Base-by-base conservation (phyloP, 495 filamentous ascomycete genomes). In the Lentithecium fluviatile region DNA sequence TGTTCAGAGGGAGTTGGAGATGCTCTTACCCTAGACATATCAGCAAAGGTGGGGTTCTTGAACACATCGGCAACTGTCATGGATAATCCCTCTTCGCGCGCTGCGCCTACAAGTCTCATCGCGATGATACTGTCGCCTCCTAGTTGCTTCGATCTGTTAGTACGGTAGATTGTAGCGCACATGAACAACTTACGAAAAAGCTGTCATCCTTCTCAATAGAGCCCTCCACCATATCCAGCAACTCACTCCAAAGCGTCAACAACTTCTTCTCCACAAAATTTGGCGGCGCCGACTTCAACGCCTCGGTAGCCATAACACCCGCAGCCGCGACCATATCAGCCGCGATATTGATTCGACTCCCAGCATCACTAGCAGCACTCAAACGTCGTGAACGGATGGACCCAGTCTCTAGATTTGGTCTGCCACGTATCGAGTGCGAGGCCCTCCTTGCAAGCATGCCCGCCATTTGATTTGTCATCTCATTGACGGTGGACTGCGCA, bases 31-130 rank as follows among this genome's bases (percentile, higher is more conserved):
- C 58, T 25, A n/a, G 64, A 24, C 57, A 62, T 58, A 23, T 66
- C 58, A 2, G 58, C 53, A 46, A 67, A 60, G 0, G 49, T 55
- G 6, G 60, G 54, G 32, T 67, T 58, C 32, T 53, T 54, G 43
- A 67, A 64, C 19, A 64, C 52, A 45, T 67, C 65, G 19, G 65
- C 65, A 4, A 67, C 65, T 0, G 60, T 67, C 59, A 67, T 59
- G 0, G 55, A 56, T 4, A 64, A 25, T 7, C 65, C 65, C 45
- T 67, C 59, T 32, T 67, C 65, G 21, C 65, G 40, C 0, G 60
- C 60, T 19, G 50, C 55, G 11, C 54, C 59, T 2, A 64, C 65
- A 13, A 67, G 55, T 37, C 52, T 54, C 65, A 67, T 67, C 0
- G 65, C 65, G 29, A 63, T 55, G 45, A 67, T 64, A 23, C 48